These are phyloP conservation scores for Lablab purpureus DNA, from an alignment of 306 rosid genomes.

Conservation along the genomic window DNA sequence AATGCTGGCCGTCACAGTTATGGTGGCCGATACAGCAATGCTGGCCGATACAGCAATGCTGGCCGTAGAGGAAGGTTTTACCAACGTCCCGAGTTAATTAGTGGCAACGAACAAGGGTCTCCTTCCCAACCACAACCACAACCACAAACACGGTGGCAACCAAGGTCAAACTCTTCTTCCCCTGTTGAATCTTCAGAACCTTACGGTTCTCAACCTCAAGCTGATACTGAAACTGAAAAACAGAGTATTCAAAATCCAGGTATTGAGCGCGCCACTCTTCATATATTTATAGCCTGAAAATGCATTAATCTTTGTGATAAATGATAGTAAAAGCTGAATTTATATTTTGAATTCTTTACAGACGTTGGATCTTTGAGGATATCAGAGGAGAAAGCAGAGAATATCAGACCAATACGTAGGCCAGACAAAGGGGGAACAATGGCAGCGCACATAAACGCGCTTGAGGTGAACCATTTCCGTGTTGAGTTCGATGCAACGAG, in stretches of 20 bases:
- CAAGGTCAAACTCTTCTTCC: not conserved
- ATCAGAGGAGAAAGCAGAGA: not conserved
- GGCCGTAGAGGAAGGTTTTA: not conserved
- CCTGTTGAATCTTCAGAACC: not conserved
- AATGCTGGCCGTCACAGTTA: not conserved
- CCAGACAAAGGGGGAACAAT: conserved; percentile 66
- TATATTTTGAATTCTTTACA: not conserved
- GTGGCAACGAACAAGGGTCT: not conserved
- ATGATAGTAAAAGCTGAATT: not conserved
- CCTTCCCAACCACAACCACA: not conserved
- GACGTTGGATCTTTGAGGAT: not conserved
- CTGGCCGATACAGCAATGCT: not conserved
- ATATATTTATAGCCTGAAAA: not conserved
- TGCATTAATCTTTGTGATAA: too few species aligned
- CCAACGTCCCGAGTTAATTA: not conserved
- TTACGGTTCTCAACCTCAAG: not conserved
- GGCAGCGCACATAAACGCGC: conserved; percentile 26
- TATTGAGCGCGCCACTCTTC: not conserved
- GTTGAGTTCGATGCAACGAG: conserved; percentile 48
- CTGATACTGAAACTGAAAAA: not conserved
- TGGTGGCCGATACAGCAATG: too few species aligned
- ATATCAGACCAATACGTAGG: conserved; percentile 44
- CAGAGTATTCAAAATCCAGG: not conserved
- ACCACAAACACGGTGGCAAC: not conserved
- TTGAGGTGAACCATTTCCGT: conserved; percentile 58